A percentile compares a stretch with the other conserved stretches of the same genome.
Evolutionary conservation across 2,329 filamentous ascomycete genomes (phyloP).

Genomic region (Pseudogymnoascus sp.): DNA sequence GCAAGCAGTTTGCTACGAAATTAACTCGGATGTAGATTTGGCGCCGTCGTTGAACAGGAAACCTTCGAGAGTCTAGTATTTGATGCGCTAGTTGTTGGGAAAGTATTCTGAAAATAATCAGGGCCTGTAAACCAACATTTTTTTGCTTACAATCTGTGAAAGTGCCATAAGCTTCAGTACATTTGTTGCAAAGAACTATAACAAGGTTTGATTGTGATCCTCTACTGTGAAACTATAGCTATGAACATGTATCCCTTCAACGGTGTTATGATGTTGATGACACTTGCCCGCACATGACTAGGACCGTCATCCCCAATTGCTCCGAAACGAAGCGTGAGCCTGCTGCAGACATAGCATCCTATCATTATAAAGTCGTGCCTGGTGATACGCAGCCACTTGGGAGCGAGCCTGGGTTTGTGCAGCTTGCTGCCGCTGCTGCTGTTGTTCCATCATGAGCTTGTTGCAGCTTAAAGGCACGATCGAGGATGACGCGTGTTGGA

Average conservation of each 20-base stretch:
- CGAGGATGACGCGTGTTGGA: too few species aligned
- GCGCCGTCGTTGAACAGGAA: background rate
- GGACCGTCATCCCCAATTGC: background rate
- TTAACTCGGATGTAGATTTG: background rate
- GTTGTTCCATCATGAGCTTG: too few species aligned
- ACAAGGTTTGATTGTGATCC: background rate
- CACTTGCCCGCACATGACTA: background rate
- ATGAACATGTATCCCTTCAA: background rate
- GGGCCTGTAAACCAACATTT: background rate
- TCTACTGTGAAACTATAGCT: background rate
- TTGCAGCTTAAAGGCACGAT: too few species aligned
- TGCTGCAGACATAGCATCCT: too few species aligned
- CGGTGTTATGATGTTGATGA: background rate
- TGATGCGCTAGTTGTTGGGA: background rate
- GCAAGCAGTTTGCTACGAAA: background rate
- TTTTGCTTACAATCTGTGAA: background rate
- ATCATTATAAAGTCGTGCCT: too few species aligned
- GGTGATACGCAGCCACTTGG: too few species aligned
- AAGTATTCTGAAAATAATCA: background rate
- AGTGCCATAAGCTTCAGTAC: background rate
- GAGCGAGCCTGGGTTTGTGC: too few species aligned
- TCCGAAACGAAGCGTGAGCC: background rate
- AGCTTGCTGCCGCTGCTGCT: too few species aligned
- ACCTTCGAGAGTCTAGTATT: background rate
- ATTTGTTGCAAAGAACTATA: background rate